Base-by-base conservation (phyloP, 345 rosid genomes). In the Balakata baccata region DNA sequence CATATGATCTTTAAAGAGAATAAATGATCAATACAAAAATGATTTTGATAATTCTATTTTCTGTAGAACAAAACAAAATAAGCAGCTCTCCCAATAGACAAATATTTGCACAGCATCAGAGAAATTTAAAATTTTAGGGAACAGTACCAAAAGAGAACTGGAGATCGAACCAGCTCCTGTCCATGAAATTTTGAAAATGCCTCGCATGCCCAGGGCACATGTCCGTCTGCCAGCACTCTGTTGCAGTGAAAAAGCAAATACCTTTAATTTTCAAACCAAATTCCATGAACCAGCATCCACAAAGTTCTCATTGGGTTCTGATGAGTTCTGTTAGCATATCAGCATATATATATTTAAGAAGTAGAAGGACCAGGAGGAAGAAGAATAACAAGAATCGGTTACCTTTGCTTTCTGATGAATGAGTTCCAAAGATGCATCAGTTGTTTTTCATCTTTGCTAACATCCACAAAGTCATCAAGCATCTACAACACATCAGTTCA, bases 351-450 rank as follows among this genome's bases (percentile, higher is more conserved):
- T 2, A 68, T 14, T 20, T 8, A 41, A 23, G 3, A 60, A 29
- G 51, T 3, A 56, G 23, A n/a, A n/a, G 39, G 18, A 61, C 5
- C 37, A 72, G 6, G 11, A 38, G 66, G 64, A 65, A 18, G 22
- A 34, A n/a, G 4, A 51, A 23, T 13, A 23, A 37, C 41, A 67
- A 2, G 17, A 60, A 13, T 29, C 45, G 54, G 43, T 74, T 82
- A 92, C 99, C 98, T 87, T 76, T 95, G 99, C 81, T 91, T 92
- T 75, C 99, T 87, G 77, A 90, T 92, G 75, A 95, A 91, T 11
- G 99, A 95, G 84, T 92, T 95, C 99, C 99, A 95, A 78, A 92
- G 74, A 82, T 95, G 97, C 99, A 95, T 95, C 78, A 95, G 86
- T 78, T 82, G 96, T 83, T 92, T 95, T 87, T 95, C 98, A 74